Evolutionary conservation across 1,284 basidiomycete species (phyloP).

Genomic region (Sanghuangporus weigelae): DNA sequence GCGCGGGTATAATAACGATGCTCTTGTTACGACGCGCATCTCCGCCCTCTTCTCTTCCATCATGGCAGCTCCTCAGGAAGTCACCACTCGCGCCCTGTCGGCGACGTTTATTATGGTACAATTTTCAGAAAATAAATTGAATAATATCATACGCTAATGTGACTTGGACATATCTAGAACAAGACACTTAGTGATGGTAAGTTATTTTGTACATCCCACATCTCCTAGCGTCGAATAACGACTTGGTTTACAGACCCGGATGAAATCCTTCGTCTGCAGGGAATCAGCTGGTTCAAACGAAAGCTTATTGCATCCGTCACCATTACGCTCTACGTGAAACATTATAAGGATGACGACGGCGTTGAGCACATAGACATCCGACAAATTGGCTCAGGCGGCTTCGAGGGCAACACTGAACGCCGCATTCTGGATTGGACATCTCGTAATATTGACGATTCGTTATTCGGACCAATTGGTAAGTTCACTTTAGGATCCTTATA

Average conservation of each 20-base stretch:
- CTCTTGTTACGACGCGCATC: not conserved
- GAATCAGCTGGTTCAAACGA: constrained; percentile 56
- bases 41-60: not conserved
- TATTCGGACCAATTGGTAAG: constrained; percentile 54
- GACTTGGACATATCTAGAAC: constrained; percentile 29
- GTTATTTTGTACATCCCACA: not conserved
- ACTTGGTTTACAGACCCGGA: constrained; percentile 32
- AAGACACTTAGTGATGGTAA: constrained; percentile 45
- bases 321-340: constrained; percentile 50
- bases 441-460: constrained; percentile 41
- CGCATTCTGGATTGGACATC: constrained; percentile 48
- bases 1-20: not conserved
- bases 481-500: constrained; percentile 22
- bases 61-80: constrained; percentile 49
- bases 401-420: constrained; percentile 48
- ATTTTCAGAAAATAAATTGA: not conserved
- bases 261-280: constrained; percentile 54
- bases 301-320: constrained; percentile 48
- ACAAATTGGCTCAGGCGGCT: constrained; percentile 54
- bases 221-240: not conserved
- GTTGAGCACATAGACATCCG: constrained; percentile 59
- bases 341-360: constrained; percentile 50
- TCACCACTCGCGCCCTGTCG: constrained; percentile 43
- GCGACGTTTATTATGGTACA: constrained; percentile 41
- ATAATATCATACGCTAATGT: not conserved